A percentile compares a stretch with the other conserved stretches of the same genome.
These are phyloP conservation scores for Trametes sp. DNA, from an alignment of 1,284 basidiomycete species.

Conservation along the genomic window DNA sequence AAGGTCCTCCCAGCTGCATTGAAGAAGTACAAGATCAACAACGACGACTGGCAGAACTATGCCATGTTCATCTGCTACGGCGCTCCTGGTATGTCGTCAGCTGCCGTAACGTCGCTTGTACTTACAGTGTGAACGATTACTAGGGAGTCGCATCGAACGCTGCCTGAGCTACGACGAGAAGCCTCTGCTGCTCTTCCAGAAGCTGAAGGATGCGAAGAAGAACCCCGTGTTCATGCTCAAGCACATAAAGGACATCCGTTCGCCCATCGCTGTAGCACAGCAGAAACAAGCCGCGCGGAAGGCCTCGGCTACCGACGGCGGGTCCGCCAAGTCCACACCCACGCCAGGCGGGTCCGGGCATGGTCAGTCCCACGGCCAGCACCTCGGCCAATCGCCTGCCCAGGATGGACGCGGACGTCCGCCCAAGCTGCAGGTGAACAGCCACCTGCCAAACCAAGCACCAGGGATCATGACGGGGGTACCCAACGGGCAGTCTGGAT, in stretches of 20 bases:
- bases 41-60: conserved; percentile 98
- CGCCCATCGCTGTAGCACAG: conserved; percentile 93
- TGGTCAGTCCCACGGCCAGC: conserved; percentile 24
- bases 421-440: conserved; percentile 71
- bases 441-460: conserved; percentile 46
- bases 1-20: conserved; percentile 97
- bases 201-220: conserved; percentile 96
- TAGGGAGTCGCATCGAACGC: conserved; percentile 85
- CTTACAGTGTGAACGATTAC: conserved; percentile 1
- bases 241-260: conserved; percentile 97
- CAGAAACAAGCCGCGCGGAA: conserved; percentile 91
- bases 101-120: conserved; percentile 13
- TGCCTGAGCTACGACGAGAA: conserved; percentile 99
- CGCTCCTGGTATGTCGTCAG: conserved; percentile 70
- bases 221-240: conserved; percentile 99
- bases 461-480: conserved; percentile 57
- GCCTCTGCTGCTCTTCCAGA: conserved; percentile 95
- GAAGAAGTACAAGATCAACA: conserved; percentile 98
- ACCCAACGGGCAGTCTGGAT: conserved; percentile 65
- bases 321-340: conserved; percentile 40
- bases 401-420: conserved; percentile 51
- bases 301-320: conserved; percentile 53
- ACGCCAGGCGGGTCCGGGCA: conserved; percentile 32
- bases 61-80: conserved; percentile 99
- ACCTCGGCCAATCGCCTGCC: conserved; percentile 25